Percentiles rank a stretch among this genome's conserved stretches.
Conservation (phyloP, 129 eudicot species). For the Mikania micrantha region DNA sequence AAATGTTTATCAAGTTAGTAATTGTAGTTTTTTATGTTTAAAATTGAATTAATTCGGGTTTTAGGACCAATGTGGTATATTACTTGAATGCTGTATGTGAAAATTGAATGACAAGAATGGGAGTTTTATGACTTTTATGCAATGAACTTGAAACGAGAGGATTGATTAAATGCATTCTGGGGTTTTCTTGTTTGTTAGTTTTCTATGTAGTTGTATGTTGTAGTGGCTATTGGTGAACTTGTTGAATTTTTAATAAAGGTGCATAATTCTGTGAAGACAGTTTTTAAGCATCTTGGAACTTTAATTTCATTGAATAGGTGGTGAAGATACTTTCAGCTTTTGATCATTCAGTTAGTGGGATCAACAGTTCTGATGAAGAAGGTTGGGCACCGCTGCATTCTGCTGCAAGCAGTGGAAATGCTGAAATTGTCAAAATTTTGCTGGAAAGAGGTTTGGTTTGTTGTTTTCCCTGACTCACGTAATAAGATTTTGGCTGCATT, state of each 20-base stretch:
- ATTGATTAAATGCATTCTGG: not conserved
- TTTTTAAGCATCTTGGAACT: not conserved
- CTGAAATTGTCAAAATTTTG: constrained; percentile 65
- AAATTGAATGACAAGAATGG: not conserved
- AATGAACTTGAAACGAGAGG: not conserved
- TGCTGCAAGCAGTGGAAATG: too few relatives aligned
- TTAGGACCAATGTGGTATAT: not conserved
- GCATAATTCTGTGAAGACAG: not conserved
- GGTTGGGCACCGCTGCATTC: too few relatives aligned
- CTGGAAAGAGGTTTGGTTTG: constrained; percentile 48
- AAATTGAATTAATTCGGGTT: not conserved
- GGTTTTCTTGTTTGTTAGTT: not conserved
- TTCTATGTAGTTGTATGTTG: not conserved
- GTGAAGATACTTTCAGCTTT: constrained; percentile 69
- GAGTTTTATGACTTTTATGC: too few relatives aligned
- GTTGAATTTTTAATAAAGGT: not conserved
- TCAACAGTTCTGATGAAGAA: constrained; percentile 68
- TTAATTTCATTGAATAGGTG: constrained; percentile 38
- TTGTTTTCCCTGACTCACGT: not conserved
- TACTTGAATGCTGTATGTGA: not conserved
- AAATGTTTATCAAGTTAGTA: not conserved
- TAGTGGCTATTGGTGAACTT: not conserved
- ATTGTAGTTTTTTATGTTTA: not conserved
- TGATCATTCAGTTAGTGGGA: constrained; percentile 44
- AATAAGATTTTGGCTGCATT: not conserved